Conservation (phyloP, 2,329 filamentous ascomycete genomes). For the Pestalotiopsis sp. region DNA sequence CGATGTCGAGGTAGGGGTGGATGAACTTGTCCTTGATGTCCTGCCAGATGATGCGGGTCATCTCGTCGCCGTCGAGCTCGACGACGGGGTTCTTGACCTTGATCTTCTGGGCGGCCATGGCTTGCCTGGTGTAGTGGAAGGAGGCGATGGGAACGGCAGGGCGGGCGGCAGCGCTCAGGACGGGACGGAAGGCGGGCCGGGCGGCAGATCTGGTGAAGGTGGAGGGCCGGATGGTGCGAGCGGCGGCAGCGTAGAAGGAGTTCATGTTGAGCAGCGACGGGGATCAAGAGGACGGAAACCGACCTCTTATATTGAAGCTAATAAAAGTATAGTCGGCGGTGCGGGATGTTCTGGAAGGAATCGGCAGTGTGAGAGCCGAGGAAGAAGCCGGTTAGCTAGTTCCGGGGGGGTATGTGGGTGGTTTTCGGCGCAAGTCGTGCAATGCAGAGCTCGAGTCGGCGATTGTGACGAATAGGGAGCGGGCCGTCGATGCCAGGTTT, state of each 20-base stretch:
- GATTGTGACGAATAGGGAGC: background rate
- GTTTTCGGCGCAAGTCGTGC: background rate
- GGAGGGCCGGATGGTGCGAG: slow-evolving; percentile 30
- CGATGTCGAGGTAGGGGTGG: slow-evolving; percentile 91
- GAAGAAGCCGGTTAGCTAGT: slow-evolving; percentile 16
- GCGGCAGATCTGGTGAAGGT: slow-evolving; percentile 29
- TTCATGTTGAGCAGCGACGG: slow-evolving; percentile 27
- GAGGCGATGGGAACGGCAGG: slow-evolving; percentile 33
- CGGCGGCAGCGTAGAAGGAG: slow-evolving; percentile 25
- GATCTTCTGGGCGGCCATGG: slow-evolving; percentile 79
- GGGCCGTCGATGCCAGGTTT: background rate
- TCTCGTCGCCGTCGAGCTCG: slow-evolving; percentile 92
- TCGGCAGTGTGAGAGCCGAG: slow-evolving; percentile 19
- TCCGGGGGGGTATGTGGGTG: slow-evolving; percentile 9
- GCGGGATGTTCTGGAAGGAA: background rate
- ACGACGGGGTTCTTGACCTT: slow-evolving; percentile 99
- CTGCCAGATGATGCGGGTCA: slow-evolving; percentile 99
- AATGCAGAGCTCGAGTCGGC: background rate
- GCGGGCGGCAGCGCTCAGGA: slow-evolving; percentile 25
- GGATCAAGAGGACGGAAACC: background rate
- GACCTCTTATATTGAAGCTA: slow-evolving; percentile 10
- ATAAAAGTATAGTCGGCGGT: slow-evolving; percentile 7
- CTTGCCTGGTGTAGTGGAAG: slow-evolving; percentile 41
- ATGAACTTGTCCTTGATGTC: slow-evolving; percentile 99
- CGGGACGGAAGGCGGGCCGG: slow-evolving; percentile 28